Base-by-base conservation (phyloP, 2,329 filamentous ascomycete species). In the Diplocarpon mali region DNA sequence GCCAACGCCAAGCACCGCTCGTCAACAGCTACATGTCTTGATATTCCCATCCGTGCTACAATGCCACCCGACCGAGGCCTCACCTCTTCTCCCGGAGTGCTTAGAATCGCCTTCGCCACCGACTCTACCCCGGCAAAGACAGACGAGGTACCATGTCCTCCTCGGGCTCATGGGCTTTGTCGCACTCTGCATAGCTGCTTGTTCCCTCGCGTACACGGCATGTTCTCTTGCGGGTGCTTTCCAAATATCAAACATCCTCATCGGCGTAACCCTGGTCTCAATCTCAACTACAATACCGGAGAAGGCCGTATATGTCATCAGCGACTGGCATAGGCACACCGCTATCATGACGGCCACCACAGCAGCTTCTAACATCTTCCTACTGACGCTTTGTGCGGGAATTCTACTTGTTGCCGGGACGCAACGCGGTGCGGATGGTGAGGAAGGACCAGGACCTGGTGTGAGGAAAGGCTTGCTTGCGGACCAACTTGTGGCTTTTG, bases 361-460 rank as follows among this genome's bases (percentile, higher is more conserved):
- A 12, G 71, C 66, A 1, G 72, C 71, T 2, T 73, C 70, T 50
- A 75, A 75, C 46, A 70, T 74, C 15, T 75, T 75, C 50, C 57
- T 75, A 27, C 57, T 75, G 15, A 66, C 69, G 1, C 59, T 75
- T 5, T 75, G 71, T 52, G 53, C 67, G 27, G 71, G 68, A 2
- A 57, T 69, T 14, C 48, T 64, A 24, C 57, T 64, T 24, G 41
- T 62, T 15, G 50, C 53, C 38, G 59, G 52, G 17, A 57, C 55
- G 41, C 45, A 53, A 12, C 40, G 38, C 12, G 38, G 45, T 20
- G 38, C 35, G 6, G 29, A 49, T 10, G 7, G 16, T 7, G 14
- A 12, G 13, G 9, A 28, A 2, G 8, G 10, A 15, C 40, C 14
- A 20, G n/a, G 10, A 15, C 40, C 14, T 30, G 14, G 13, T 1